A percentile compares a stretch with the other conserved stretches of the same genome.
phyloP scores from a whole-genome alignment of 2,329 filamentous ascomycete genomes.

The Bipolaris zeicola region DNA sequence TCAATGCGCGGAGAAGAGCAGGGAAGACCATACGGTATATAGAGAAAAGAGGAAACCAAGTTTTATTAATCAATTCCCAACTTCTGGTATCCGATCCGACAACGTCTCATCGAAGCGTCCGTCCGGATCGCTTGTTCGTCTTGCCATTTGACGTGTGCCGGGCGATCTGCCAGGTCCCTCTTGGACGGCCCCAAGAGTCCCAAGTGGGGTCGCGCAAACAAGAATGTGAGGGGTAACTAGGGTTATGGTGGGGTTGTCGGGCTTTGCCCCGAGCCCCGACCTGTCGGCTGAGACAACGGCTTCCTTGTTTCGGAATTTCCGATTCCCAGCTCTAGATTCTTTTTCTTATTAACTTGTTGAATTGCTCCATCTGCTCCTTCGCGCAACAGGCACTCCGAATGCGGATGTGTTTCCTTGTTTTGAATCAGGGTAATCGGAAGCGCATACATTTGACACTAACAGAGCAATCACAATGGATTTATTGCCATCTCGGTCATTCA shows the following conservation, averaged over 20 bases:
- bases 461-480: background rate
- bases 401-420: background rate
- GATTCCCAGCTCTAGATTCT: background rate
- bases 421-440: background rate
- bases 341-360: background rate
- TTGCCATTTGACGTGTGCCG: slow-evolving; percentile 10
- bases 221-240: slow-evolving; percentile 13
- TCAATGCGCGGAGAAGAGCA: background rate
- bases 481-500: no score
- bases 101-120: slow-evolving; percentile 1
- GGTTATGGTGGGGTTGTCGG: slow-evolving; percentile 7
- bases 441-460: background rate
- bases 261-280: slow-evolving; percentile 5
- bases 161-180: background rate
- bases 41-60: background rate
- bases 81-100: slow-evolving; percentile 6
- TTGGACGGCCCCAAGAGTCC: slow-evolving; percentile 2
- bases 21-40: background rate
- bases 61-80: background rate
- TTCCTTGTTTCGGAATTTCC: slow-evolving; percentile 5
- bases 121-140: background rate
- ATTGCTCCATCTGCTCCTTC: background rate
- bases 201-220: slow-evolving; percentile 6
- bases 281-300: slow-evolving; percentile 3
- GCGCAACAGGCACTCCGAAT: background rate